phyloP scores from a whole-genome alignment of 176 grass and related monocot genomes.

The Triticum turgidum region DNA sequence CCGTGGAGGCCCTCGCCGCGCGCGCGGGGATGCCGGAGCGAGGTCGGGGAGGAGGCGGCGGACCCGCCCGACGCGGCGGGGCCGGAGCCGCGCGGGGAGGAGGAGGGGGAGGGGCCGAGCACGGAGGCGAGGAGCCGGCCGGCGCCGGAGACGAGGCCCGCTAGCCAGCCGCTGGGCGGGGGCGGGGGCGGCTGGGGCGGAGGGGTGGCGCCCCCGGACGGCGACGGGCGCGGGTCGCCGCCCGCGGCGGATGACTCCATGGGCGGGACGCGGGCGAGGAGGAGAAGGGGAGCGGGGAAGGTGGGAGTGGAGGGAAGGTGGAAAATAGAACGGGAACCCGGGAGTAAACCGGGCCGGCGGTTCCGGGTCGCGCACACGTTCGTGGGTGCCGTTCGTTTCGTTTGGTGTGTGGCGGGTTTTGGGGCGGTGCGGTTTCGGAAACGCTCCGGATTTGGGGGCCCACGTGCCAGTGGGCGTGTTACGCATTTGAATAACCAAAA shows the following conservation, averaged over 20 bases:
- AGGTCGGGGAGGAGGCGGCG: conserved; percentile 35
- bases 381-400: too few species aligned
- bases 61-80: conserved; percentile 37
- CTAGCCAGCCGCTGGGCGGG: conserved; percentile 48
- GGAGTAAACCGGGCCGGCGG: not conserved
- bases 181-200: not conserved
- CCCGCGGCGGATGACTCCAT: conserved; percentile 49
- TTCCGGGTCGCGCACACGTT: not conserved
- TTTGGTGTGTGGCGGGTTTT: not conserved
- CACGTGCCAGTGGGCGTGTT: not conserved
- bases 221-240: conserved; percentile 14
- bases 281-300: not conserved
- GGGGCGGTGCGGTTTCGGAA: not conserved
- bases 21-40: not conserved
- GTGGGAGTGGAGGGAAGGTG: conserved; percentile 18
- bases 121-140: conserved; percentile 64
- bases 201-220: conserved; percentile 19
- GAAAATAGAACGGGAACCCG: not conserved
- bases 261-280: not conserved
- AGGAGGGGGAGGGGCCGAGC: conserved; percentile 49
- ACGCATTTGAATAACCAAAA: too few species aligned
- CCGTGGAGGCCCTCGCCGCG: not conserved
- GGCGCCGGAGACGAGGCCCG: conserved; percentile 60
- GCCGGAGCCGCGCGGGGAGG: conserved; percentile 26
- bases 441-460: not conserved